Base-by-base conservation (phyloP, 371 early-diverging fungal species). In the Cokeromyces recurvatus region DNA sequence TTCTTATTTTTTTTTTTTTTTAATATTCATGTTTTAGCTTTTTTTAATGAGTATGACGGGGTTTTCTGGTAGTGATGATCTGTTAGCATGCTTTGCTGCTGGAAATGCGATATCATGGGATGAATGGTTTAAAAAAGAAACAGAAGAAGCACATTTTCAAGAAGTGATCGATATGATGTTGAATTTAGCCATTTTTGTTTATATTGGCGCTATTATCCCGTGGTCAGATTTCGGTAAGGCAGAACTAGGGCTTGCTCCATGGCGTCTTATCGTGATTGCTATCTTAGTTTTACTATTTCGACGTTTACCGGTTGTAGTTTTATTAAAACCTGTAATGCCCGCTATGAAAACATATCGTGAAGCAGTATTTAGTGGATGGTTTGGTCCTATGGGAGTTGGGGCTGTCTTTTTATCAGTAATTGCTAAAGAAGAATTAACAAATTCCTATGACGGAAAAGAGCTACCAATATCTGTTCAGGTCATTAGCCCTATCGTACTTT, bases 351-450 rank as follows among this genome's bases (percentile, higher is more conserved):
- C 72, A 0, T 79, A 71, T 51, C 81, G 84, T 15, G 95, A 96
- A 55, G 92, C 90, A 0, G 57, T 92, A 0, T 95, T 96, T 64
- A 86, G 89, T n/a, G 98, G 98, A 2, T 97, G 94, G 92, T 98
- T 95, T 62, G 98, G 97, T 0, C 98, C 98, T 2, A 89, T 98
- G 38, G 74, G 75, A n/a, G 81, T 82, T 6, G 82, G 87, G 3
- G 95, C 97, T 0, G 68, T 97, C 2, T 97, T 81, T 56, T 79
- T 87, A 47, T 75, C 85, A n/a, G 73, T 71, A 25, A 68, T 83
- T 38, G 81, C 86, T 4, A 76, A 77, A 22, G 70, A 72, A 45
- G 58, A 78, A 40, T 45, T 85, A 15, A 62, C 67, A 0, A 55
- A 64, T 9, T 55, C 64, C 0, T 57, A 69, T 34, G 46, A 53